A percentile compares a stretch with the other conserved stretches of the same genome.
Conservation (phyloP, 192 early-diverging fungal species). For the Dimargaris cristalligena region DNA sequence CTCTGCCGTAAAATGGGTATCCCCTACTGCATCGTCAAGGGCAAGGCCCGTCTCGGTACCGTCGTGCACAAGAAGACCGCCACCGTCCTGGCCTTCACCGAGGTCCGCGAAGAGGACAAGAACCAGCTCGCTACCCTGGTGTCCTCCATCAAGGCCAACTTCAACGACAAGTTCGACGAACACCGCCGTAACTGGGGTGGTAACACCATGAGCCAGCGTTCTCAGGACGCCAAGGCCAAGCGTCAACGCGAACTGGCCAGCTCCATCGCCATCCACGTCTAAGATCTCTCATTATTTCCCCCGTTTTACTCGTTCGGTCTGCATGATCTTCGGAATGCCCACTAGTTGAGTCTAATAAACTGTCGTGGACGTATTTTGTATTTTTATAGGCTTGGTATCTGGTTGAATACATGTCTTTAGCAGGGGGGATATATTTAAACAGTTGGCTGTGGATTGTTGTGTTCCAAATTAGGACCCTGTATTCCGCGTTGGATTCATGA, state of each 20-base stretch:
- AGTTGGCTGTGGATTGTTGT: too few relatives aligned
- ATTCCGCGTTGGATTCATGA: too few relatives aligned
- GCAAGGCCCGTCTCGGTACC: slow-evolving; percentile 95
- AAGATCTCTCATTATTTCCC: too few relatives aligned
- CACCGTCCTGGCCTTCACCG: slow-evolving; percentile 88
- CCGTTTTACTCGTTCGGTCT: too few relatives aligned
- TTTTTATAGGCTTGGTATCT: too few relatives aligned
- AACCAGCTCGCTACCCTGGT: slow-evolving; percentile 68
- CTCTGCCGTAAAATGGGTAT: slow-evolving; percentile 99
- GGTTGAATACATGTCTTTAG: too few relatives aligned
- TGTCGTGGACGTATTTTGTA: too few relatives aligned
- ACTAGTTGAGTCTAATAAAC: too few relatives aligned
- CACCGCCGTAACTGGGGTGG: slow-evolving; percentile 92
- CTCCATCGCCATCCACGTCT: slow-evolving; percentile 8
- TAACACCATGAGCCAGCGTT: slow-evolving; percentile 92
- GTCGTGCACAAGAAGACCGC: slow-evolving; percentile 99
- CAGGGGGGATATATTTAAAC: too few relatives aligned
- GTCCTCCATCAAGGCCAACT: slow-evolving; percentile 86
- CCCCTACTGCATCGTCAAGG: slow-evolving; percentile 99
- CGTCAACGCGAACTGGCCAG: slow-evolving; percentile 36
- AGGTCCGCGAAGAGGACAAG: slow-evolving; percentile 94
- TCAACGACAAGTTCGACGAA: slow-evolving; percentile 87
- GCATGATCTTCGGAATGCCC: too few relatives aligned
- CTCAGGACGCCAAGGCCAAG: slow-evolving; percentile 66
- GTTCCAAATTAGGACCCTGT: too few relatives aligned